Evolutionary conservation across 768 basidiomycete genomes (phyloP).

Genomic region (Pleurotus tuoliensis): DNA sequence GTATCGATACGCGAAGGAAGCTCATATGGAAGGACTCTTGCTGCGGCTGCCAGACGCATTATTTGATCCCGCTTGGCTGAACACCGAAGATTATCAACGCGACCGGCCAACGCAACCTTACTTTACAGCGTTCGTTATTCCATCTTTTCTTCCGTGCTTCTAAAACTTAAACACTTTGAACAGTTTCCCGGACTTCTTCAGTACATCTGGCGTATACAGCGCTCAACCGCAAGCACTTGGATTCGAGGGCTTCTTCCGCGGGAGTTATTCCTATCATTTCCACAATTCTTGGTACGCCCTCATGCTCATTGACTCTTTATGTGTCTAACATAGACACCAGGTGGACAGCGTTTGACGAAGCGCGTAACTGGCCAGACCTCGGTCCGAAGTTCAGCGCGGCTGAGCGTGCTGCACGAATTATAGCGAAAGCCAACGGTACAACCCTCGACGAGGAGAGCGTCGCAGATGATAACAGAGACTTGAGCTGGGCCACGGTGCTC

Average conservation of each 20-base stretch:
- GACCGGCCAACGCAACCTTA: constrained; percentile 93
- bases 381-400: constrained; percentile 74
- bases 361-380: constrained; percentile 94
- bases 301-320: neutral
- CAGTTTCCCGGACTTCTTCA: constrained; percentile 89
- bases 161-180: neutral
- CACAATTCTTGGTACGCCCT: constrained; percentile 82
- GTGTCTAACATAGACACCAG: constrained; percentile 32
- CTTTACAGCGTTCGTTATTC: constrained; percentile 67
- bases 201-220: constrained; percentile 66
- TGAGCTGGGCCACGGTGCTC: constrained; percentile 90
- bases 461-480: constrained; percentile 70
- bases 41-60: constrained; percentile 91
- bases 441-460: constrained; percentile 32
- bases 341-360: constrained; percentile 95
- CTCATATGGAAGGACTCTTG: constrained; percentile 76
- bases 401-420: constrained; percentile 55
- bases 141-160: neutral
- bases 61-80: constrained; percentile 96
- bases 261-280: constrained; percentile 94
- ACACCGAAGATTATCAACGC: constrained; percentile 87
- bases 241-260: constrained; percentile 94
- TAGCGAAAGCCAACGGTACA: constrained; percentile 23
- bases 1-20: constrained; percentile 86
- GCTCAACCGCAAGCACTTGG: constrained; percentile 87